phyloP scores from a whole-genome alignment of 345 rosid genomes.

The Kernera saxatilis region DNA sequence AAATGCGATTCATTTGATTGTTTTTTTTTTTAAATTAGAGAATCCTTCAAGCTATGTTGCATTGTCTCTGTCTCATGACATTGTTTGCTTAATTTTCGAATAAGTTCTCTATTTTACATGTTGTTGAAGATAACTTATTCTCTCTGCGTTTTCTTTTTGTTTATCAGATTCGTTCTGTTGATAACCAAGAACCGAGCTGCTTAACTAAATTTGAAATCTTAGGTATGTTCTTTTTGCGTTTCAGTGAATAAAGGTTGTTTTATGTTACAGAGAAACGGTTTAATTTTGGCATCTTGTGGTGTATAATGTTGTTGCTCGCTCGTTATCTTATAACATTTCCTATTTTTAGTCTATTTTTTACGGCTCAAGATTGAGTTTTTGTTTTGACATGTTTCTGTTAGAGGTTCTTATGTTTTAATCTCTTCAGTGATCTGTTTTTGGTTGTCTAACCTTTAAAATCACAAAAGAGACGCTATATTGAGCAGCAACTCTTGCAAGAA shows the following conservation, averaged over 20 bases:
- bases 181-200: slow-evolving; percentile 1
- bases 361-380: neutral
- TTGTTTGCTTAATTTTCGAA: slow-evolving; percentile 3
- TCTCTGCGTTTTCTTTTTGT: neutral
- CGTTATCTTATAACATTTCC: neutral
- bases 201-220: slow-evolving; percentile 1
- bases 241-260: neutral
- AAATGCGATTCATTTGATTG: neutral
- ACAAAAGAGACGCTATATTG: neutral
- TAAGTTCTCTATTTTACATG: neutral
- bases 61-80: slow-evolving; percentile 15
- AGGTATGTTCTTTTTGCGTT: slow-evolving; percentile 2
- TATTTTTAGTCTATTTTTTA: neutral
- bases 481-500: neutral
- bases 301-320: slow-evolving; percentile 1
- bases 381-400: neutral
- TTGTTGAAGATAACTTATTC: neutral
- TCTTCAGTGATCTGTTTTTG: slow-evolving; percentile 2
- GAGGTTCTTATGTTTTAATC: neutral
- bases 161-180: slow-evolving; percentile 5
- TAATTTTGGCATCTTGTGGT: slow-evolving; percentile 2
- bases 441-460: neutral
- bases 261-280: neutral
- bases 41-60: neutral
- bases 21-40: neutral